Percentiles rank a stretch among this genome's conserved stretches.
These are phyloP conservation scores for Eutypella sp. DNA, from an alignment of 2,329 filamentous ascomycete genomes.

Conservation along the genomic window DNA sequence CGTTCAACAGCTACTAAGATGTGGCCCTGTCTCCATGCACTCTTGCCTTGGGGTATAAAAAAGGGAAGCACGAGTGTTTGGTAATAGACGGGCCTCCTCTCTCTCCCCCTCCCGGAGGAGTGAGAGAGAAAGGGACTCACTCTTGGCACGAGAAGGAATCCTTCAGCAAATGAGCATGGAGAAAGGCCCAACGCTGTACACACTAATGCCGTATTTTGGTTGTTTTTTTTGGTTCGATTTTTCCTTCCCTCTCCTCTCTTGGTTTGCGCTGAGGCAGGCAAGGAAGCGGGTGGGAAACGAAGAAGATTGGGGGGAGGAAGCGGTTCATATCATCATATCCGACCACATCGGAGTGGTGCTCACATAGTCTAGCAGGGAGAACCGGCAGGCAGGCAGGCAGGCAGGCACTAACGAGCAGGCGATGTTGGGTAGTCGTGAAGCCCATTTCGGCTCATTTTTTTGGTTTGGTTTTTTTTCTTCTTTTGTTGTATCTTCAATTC, in stretches of 20 bases:
- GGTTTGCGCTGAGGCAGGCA: no score
- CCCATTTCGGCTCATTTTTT: background rate
- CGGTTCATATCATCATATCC: no score
- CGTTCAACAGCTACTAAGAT: conserved; percentile 26
- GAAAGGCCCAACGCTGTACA: conserved; percentile 43
- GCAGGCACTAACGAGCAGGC: background rate
- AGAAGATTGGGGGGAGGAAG: no score
- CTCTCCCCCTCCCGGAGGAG: no score
- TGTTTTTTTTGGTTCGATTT: conserved; percentile 10
- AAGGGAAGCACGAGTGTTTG: conserved; percentile 54
- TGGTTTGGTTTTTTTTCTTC: conserved; percentile 17
- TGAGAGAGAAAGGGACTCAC: no score
- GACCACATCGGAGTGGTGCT: no score
- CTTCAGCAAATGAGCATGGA: conserved; percentile 41
- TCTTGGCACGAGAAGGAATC: conserved; percentile 48
- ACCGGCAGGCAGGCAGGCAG: no score
- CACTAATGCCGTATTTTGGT: conserved; percentile 48
- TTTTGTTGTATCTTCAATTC: conserved; percentile 24
- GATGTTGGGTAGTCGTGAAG: background rate
- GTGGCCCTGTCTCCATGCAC: conserved; percentile 63
- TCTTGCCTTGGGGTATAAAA: conserved; percentile 31
- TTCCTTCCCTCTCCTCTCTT: no score
- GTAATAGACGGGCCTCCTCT: conserved; percentile 56
- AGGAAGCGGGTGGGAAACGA: no score
- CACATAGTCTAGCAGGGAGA: no score